These are phyloP conservation scores for Gonapodya sp. DNA, from an alignment of 192 early-diverging fungal genomes.

Conservation along the genomic window DNA sequence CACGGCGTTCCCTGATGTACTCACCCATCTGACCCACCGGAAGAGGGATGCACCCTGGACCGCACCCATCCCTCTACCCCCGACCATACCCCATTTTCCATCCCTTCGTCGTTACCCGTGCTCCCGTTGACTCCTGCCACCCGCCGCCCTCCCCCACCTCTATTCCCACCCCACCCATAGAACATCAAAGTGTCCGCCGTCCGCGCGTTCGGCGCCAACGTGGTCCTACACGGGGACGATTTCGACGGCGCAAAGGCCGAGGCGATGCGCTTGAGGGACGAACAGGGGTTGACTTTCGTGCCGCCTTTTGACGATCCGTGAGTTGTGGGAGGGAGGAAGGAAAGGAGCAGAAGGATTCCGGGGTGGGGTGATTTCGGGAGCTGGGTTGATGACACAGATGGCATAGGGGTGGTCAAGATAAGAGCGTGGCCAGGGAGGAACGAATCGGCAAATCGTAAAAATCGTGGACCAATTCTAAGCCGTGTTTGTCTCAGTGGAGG, in stretches of 20 bases:
- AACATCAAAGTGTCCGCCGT: slow-evolving; percentile 39
- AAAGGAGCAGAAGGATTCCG: too few species aligned
- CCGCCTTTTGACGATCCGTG: slow-evolving; percentile 36
- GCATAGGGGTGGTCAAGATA: not conserved
- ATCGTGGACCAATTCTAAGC: not conserved
- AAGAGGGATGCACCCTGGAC: too few species aligned
- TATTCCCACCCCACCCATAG: not conserved
- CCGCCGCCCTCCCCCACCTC: too few species aligned
- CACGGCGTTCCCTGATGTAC: too few species aligned
- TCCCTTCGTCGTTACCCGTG: not conserved
- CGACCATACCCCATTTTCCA: not conserved
- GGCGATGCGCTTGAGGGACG: slow-evolving; percentile 25
- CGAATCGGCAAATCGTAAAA: not conserved
- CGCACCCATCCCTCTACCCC: too few species aligned
- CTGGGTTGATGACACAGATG: not conserved
- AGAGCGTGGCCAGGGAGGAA: not conserved
- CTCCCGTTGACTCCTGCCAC: not conserved
- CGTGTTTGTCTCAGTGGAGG: not conserved
- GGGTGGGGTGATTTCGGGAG: not conserved
- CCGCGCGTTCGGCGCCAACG: slow-evolving; percentile 30
- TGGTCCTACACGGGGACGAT: slow-evolving; percentile 32
- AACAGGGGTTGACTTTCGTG: slow-evolving; percentile 23
- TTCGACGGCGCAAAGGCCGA: slow-evolving; percentile 44
- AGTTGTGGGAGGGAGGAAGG: slow-evolving; percentile 11
- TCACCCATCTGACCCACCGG: too few species aligned